These are phyloP conservation scores for Proliferodiscus dingleyae DNA, from an alignment of 2,329 filamentous ascomycete species.

Conservation along the genomic window DNA sequence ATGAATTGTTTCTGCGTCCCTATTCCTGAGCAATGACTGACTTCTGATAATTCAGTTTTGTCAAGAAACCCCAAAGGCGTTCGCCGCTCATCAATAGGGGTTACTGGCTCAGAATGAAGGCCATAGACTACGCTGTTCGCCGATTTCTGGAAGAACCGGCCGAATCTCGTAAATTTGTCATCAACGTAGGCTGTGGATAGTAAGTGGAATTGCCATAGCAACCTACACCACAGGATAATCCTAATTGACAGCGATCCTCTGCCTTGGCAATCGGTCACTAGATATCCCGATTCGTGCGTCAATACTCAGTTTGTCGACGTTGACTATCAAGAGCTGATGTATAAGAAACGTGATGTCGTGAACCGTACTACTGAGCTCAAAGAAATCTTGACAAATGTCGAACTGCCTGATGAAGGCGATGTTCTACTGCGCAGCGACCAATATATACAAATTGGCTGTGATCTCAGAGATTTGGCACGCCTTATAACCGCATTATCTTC, in stretches of 20 bases:
- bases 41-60: constrained; percentile 47
- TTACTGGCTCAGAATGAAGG: constrained; percentile 81
- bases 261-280: constrained; percentile 74
- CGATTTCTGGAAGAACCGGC: constrained; percentile 61
- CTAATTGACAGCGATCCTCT: constrained; percentile 65
- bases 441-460: constrained; percentile 78
- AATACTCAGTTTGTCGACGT: constrained; percentile 73
- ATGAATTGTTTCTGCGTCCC: too few species aligned
- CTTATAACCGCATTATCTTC: constrained; percentile 56
- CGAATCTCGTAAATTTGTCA: constrained; percentile 61
- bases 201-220: constrained; percentile 43
- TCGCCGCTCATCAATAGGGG: constrained; percentile 88
- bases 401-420: constrained; percentile 37
- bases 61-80: constrained; percentile 74
- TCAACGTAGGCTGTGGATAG: constrained; percentile 90
- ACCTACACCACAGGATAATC: neutral
- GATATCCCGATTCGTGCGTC: constrained; percentile 54
- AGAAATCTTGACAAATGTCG: constrained; percentile 43
- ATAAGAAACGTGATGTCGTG: constrained; percentile 67
- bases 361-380: constrained; percentile 56
- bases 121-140: constrained; percentile 69
- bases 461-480: constrained; percentile 62
- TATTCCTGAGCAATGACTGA: too few species aligned
- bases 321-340: constrained; percentile 77
- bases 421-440: constrained; percentile 60